Evolutionary conservation across 768 basidiomycete species (phyloP), one percentile per base, ranked within the genome.

Genomic region (Boletus fagicola): DNA sequence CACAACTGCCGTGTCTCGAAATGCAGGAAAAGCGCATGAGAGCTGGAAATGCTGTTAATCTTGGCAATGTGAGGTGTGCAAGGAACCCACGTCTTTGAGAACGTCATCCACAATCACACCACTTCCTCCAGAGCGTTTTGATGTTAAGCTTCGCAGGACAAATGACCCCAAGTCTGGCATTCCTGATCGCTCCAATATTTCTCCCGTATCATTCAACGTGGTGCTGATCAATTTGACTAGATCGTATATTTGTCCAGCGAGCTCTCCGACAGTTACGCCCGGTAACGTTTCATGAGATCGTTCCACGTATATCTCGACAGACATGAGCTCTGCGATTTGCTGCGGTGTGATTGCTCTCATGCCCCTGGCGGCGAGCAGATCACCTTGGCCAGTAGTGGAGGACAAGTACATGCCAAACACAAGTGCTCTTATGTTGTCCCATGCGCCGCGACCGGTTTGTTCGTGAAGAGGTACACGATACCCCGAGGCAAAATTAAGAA

Each of bases 401-500:
- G 83, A 78, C 60, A 94, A 77, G 72, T 87, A 92, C 61, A 92
- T 73, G 15, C 84, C 80, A 64, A 93, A 84, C 31, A 83, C 77
- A 50, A 95, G 80, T 3, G 84, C 86, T 51, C 88, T 81, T 65
- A 94, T 89, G 54, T 83, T 84, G 70, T 94, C 90, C 81, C 86
- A 93, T 59, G 91, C 90, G 22, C 92, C 92, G 42, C 90, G 84
- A 15, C 86, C 84, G 3, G 87, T 87, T 54, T 83, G 82, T 15
- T 74, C 72, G 70, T 90, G 91, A 39, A 95, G 78, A 5, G 87
- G 83, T 5, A 79, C 76, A 26, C 90, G 87, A 70, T 90, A 94
- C 36, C 89, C 90, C 1, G 89, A 90, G 5, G 81, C 89, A 69
- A 94, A 91, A 69, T 94, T 94, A 35, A 96, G 79, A 16, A 94